Base-by-base conservation (phyloP, 2,329 filamentous ascomycete species). In the Emmonsiellopsis sp. region DNA sequence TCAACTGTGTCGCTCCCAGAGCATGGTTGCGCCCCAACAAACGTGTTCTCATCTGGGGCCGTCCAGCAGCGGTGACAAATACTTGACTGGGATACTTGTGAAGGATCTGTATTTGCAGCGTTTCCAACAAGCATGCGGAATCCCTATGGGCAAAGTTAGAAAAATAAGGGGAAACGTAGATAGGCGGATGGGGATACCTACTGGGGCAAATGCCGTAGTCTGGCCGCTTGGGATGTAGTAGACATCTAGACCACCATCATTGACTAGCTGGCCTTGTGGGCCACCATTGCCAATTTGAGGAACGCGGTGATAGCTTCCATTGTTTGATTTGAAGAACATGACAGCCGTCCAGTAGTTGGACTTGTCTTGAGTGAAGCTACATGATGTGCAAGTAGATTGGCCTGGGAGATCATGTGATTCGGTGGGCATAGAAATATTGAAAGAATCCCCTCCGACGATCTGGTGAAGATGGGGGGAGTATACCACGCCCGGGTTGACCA, bases 321-420 rank as follows among this genome's bases (percentile, higher is more conserved):
- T 74, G 63, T 63, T 67, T 52, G 66, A 63, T 61, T 71, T 68
- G 68, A 71, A 74, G 67, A 74, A 74, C 68, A 75, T 68, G 61
- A 73, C 70, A 54, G 71, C 70, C 21, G 72, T 74, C 72, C 72
- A 75, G 68, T 75, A 74, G 69, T 75, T 75, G 64, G 70, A 73
- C 61, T 68, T 66, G 62, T 75, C 71, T 61, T 74, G 67, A 54
- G 61, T 63, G 63, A 75, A 74, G 42, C 62, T 71, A 65, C 72
- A 75, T 21, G 71, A 73, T 7, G 71, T 9, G 46, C 46, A 49
- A 14, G 32, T 37, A 6, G 71, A 74, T 49, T 57, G 55, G 42
- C 58, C 37, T 8, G 68, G 59, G 9, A 44, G 42, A 27, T 44
- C 42, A 44, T 27, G 42, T 21, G 69, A 63, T 52, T 74, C 69